These are phyloP conservation scores for Solanum ossicruentum DNA, from an alignment of 257 asterid species.

Conservation along the genomic window DNA sequence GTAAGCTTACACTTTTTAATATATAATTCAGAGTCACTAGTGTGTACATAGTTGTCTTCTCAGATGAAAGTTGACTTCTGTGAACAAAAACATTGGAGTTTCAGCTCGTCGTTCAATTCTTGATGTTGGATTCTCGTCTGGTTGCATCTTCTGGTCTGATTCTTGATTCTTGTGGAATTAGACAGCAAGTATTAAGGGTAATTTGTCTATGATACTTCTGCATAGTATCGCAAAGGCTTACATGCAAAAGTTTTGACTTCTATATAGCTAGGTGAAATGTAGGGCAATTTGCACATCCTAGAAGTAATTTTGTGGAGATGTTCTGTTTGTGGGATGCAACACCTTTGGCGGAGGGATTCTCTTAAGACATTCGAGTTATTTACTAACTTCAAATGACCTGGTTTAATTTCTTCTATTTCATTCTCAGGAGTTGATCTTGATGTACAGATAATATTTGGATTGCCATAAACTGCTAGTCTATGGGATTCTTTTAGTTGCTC, in stretches of 20 bases:
- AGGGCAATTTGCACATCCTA: neutral
- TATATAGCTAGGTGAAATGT: constrained; percentile 19
- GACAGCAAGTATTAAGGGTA: neutral
- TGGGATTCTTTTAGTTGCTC: neutral
- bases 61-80: constrained; percentile 12
- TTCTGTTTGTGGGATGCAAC: neutral
- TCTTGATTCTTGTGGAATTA: neutral
- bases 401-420: neutral
- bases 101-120: neutral
- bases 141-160: neutral
- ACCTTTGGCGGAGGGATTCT: neutral
- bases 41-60: constrained; percentile 33
- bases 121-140: neutral
- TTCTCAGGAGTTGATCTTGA: neutral
- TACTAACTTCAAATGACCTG: neutral
- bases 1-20: neutral
- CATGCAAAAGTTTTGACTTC: constrained; percentile 29
- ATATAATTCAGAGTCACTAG: constrained; percentile 5
- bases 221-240: constrained; percentile 36
- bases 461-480: neutral
- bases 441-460: neutral
- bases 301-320: neutral
- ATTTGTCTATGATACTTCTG: constrained; percentile 19
- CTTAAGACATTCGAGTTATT: neutral
- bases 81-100: neutral